Evolutionary conservation across 345 rosid genomes (phyloP), one percentile per base, ranked within the genome.

Genomic region (Crucihimalaya himalaica): DNA sequence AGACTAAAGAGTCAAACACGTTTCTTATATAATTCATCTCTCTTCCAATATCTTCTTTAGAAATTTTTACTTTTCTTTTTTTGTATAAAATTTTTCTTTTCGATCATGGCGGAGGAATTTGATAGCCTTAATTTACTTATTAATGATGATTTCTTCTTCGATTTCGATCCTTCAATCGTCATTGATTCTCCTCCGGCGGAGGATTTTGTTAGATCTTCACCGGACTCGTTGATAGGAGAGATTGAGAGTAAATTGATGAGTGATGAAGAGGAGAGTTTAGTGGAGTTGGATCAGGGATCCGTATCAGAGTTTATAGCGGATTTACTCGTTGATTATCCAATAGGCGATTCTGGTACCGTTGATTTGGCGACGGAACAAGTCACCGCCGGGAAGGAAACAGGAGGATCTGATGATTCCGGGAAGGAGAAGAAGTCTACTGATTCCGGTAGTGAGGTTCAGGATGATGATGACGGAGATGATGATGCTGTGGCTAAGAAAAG

Each of bases 231-330:
- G 87, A 77, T 85, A 40, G 82, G 70, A 42, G 82, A 84, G 53
- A 70, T 90, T 23, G 89, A 87, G 81, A 74, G 21, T 56, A 25
- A 73, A 13, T 40, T 90, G 73, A 87, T 90, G 89, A 61, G 70
- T 2, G 90, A 88, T 23, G 80, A 77, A n/a, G 71, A 47, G 10
- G 31, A 20, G 59, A 56, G 3, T 46, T 7, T 39, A 37, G 16
- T 5, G 14, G 83, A 64, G 27, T 37, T 80, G 29, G 57, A 62
- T 53, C 52, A 56, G 37, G 77, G 77, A 37, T 37, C 69, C 15
- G 27, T 67, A 34, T 61, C 78, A 3, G 73, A 79, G 39, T 85
- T 86, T 54, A 60, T 84, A 35, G 81, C 85, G 0, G 89, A 81
- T 39, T 5, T 87, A 18, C 62, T 86, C 7, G 83, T 75, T 3